phyloP scores from a whole-genome alignment of 495 filamentous ascomycete species.

The Xylaria sp. region DNA sequence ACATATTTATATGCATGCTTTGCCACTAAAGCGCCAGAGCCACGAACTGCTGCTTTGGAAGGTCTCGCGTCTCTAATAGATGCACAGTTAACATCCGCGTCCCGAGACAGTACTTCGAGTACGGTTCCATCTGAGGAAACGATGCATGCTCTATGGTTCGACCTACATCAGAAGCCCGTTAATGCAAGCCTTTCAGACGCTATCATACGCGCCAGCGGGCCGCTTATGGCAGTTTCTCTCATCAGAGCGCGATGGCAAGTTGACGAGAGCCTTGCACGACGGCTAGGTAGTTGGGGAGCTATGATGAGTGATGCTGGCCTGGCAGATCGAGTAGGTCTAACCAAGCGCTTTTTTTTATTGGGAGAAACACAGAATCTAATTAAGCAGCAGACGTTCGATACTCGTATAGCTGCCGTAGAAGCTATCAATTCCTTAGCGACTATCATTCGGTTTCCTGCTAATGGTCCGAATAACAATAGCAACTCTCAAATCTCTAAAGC shows the following conservation, averaged over 20 bases:
- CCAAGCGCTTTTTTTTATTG: not conserved
- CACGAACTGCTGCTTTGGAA: slow-evolving; percentile 44
- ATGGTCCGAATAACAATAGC: slow-evolving; percentile 28
- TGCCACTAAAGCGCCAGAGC: slow-evolving; percentile 41
- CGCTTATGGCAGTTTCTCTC: slow-evolving; percentile 45
- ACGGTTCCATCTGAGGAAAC: slow-evolving; percentile 34
- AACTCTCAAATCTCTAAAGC: slow-evolving; percentile 24
- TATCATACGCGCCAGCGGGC: slow-evolving; percentile 53
- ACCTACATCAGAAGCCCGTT: slow-evolving; percentile 42
- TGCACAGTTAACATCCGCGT: slow-evolving; percentile 23
- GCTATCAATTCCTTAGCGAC: slow-evolving; percentile 47
- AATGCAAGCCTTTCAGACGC: slow-evolving; percentile 54
- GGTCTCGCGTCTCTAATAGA: slow-evolving; percentile 49
- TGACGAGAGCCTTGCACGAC: slow-evolving; percentile 28
- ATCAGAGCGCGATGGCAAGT: slow-evolving; percentile 17
- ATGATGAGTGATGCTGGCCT: slow-evolving; percentile 52
- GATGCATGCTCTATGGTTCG: slow-evolving; percentile 39
- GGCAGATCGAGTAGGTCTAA: slow-evolving; percentile 51
- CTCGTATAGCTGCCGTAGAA: slow-evolving; percentile 62
- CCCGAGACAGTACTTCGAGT: slow-evolving; percentile 4
- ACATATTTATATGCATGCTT: slow-evolving; percentile 35
- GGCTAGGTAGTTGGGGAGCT: slow-evolving; percentile 49
- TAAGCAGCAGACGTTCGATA: slow-evolving; percentile 65
- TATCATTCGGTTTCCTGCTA: slow-evolving; percentile 35
- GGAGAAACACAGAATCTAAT: slow-evolving; percentile 22